phyloP scores from a whole-genome alignment of 768 basidiomycete genomes.

The Collybiopsis confluens region DNA sequence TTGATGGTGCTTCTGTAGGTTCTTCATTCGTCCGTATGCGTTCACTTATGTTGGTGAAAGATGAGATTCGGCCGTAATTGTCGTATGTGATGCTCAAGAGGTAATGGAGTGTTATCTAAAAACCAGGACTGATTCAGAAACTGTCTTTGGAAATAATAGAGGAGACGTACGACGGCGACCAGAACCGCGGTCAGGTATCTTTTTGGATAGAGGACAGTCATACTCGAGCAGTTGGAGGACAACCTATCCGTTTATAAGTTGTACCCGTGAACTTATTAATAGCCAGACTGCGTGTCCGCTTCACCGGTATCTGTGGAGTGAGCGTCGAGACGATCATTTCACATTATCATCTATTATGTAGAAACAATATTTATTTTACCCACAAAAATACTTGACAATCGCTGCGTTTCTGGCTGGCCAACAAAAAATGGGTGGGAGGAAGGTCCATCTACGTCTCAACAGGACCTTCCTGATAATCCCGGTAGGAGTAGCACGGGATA shows the following conservation, averaged over 20 bases:
- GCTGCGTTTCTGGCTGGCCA: too few species aligned
- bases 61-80: conserved; percentile 44
- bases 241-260: not conserved
- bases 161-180: conserved; percentile 38
- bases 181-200: conserved; percentile 51
- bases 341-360: too few species aligned
- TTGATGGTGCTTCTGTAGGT: not conserved
- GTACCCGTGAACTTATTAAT: too few species aligned
- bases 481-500: too few species aligned
- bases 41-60: conserved; percentile 33
- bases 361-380: too few species aligned
- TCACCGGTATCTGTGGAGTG: too few species aligned
- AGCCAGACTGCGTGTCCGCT: too few species aligned
- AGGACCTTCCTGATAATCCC: too few species aligned
- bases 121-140: not conserved
- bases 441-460: too few species aligned
- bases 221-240: conserved; percentile 6
- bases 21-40: conserved; percentile 16
- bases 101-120: conserved; percentile 55
- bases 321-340: too few species aligned
- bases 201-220: conserved; percentile 37
- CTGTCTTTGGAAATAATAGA: not conserved
- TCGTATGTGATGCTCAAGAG: conserved; percentile 47
- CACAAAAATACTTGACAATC: too few species aligned
- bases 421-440: too few species aligned